Conservation (phyloP, 106 monocot species). For the Dendrobium chrysotoxum region DNA sequence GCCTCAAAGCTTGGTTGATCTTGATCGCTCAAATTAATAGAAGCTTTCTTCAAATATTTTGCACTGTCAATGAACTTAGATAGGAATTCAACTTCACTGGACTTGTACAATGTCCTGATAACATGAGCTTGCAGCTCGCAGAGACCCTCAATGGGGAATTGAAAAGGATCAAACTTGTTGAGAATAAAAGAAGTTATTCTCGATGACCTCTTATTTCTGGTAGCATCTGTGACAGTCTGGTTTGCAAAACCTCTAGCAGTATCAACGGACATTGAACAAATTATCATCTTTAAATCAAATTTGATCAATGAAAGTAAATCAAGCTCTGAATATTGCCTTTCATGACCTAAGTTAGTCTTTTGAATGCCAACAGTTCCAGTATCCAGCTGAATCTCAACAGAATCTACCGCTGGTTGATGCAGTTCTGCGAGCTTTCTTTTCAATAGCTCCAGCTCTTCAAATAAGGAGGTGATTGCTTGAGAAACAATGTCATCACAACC, state of each 20-base stretch:
- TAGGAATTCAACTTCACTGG: conserved; percentile 61
- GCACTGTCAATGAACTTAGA: conserved; percentile 12
- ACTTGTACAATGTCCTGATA: conserved; percentile 44
- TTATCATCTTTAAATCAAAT: conserved; percentile 74
- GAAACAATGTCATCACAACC: conserved; percentile 39
- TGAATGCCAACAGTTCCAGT: not conserved
- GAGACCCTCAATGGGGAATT: conserved; percentile 37
- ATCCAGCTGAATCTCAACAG: conserved; percentile 7
- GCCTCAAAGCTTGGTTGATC: conserved; percentile 6
- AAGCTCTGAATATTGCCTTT: conserved; percentile 26
- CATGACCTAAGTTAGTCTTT: conserved; percentile 6
- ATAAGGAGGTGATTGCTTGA: conserved; percentile 48
- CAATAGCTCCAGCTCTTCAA: conserved; percentile 65
- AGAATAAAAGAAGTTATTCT: conserved; percentile 49
- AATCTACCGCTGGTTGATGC: not conserved
- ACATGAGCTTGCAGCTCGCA: conserved; percentile 64
- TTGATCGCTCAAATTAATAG: conserved; percentile 6
- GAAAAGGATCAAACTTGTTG: conserved; percentile 58
- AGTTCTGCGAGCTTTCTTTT: conserved; percentile 38
- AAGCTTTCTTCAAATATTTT: conserved; percentile 13
- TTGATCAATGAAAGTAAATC: conserved; percentile 79
- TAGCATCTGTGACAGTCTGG: conserved; percentile 6
- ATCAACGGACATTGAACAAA: conserved; percentile 32
- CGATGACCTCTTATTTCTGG: conserved; percentile 23
- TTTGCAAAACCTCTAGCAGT: conserved; percentile 16